Base-by-base conservation (phyloP, 352 stramenopile genomes). In the Globisporangium spiculum region DNA sequence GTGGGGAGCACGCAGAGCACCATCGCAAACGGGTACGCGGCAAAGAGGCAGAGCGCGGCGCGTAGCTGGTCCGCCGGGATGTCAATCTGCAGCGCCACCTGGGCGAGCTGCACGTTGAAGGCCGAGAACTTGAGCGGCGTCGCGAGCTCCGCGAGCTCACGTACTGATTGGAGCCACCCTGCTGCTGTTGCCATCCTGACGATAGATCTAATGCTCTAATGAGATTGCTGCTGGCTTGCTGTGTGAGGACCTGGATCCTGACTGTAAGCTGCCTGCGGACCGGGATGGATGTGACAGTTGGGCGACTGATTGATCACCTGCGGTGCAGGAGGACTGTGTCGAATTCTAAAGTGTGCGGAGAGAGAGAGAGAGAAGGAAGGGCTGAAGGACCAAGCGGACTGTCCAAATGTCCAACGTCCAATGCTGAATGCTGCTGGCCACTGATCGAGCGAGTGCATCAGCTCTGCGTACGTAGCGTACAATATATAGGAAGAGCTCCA, bases 11-110 rank as follows among this genome's bases (percentile, higher is more conserved):
- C 72, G 22, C 77, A 77, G 68, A 98, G 96, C n/a, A 98, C 82
- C 48, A 97, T 64, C 41, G 92, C 91, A 10, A 98, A 77, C 38
- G 96, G 96, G 73, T 99, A 99, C 69, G 89, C 96, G 24, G 89
- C 73, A 56, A 98, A 91, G 59, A 99, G 80, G 38, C 93, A 94
- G 22, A 97, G 69, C 20, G 94, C 78, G 71, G 94, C 98, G 72
- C 81, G 76, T 26, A 94, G 70, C 63, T 94, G 83, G 71, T 94
- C 86, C 41, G 75, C 67, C 0, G 85, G 73, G 38, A 91, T 70
- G 26, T 73, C 81, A 9, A 87, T 36, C 7, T 69, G 24, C 8
- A 68, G 34, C 12, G 77, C 79, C 10, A 88, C 68, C 26, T 56
- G 32, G 4, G 69, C 64, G 22, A 93, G 72, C 52, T 89, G 78